A percentile compares a stretch with the other conserved stretches of the same genome.
phyloP scores from a whole-genome alignment of 495 filamentous ascomycete species.

The Podospora pseudopauciseta region DNA sequence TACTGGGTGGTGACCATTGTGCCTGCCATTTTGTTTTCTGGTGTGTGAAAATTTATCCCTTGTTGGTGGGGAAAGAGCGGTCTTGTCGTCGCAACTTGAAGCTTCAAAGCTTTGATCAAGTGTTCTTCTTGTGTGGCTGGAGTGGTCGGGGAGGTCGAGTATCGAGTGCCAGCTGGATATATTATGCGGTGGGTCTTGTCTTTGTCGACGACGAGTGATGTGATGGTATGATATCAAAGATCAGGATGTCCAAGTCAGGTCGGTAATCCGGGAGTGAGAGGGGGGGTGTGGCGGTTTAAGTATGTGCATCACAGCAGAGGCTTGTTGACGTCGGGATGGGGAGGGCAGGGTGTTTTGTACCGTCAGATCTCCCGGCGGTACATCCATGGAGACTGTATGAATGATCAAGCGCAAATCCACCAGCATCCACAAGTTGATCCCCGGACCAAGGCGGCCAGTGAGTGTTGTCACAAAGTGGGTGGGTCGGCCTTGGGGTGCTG shows the following conservation, averaged over 20 bases:
- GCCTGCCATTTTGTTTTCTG: slow-evolving; percentile 37
- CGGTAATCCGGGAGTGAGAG: slow-evolving; percentile 26
- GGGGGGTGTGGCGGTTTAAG: slow-evolving; percentile 46
- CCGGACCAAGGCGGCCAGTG: slow-evolving; percentile 39
- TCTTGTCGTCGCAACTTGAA: background rate
- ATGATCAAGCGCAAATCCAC: slow-evolving; percentile 48
- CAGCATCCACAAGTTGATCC: slow-evolving; percentile 37
- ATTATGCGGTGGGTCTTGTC: slow-evolving; percentile 10
- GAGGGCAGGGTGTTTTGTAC: slow-evolving; percentile 41
- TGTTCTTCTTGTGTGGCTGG: background rate
- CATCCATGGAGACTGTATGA: slow-evolving; percentile 34
- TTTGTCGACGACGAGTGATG: background rate
- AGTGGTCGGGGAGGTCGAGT: slow-evolving; percentile 4
- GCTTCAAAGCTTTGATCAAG: background rate
- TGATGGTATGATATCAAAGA: slow-evolving; percentile 14
- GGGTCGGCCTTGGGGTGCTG: slow-evolving; percentile 42
- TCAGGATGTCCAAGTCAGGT: slow-evolving; percentile 25
- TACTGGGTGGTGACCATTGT: slow-evolving; percentile 39
- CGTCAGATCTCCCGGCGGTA: slow-evolving; percentile 48
- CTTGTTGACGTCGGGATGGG: slow-evolving; percentile 38
- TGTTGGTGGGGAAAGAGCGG: background rate
- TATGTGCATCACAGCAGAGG: slow-evolving; percentile 36
- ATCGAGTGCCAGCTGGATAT: slow-evolving; percentile 32
- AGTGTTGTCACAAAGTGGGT: slow-evolving; percentile 48
- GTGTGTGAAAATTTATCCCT: background rate